Conservation (phyloP, 352 stramenopile species). For the Salisapilia sapeloensis region DNA sequence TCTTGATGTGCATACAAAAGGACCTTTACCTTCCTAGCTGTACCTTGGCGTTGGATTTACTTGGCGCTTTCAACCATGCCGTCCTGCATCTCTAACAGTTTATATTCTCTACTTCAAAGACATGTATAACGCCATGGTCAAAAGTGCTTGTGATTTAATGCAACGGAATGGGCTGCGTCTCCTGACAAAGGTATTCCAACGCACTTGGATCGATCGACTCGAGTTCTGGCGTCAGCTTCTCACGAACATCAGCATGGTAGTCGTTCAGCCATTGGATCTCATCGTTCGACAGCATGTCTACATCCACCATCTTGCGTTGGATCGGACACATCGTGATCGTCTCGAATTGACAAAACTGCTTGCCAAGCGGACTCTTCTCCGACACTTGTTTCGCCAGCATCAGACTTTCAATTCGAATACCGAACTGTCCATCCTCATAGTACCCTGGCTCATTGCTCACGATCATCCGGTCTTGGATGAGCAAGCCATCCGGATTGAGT, state of each 20-base stretch:
- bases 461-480: constrained; percentile 92
- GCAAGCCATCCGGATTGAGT: constrained; percentile 57
- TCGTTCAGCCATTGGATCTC: constrained; percentile 94
- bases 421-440: constrained; percentile 94
- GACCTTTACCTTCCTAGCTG: too few relatives aligned
- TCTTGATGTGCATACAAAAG: too few relatives aligned
- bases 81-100: too few relatives aligned
- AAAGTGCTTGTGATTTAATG: too few relatives aligned
- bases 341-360: constrained; percentile 92
- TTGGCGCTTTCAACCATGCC: too few relatives aligned
- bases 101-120: too few relatives aligned
- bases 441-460: constrained; percentile 98
- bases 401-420: constrained; percentile 98
- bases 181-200: constrained; percentile 55
- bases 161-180: constrained; percentile 42
- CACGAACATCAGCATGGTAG: constrained; percentile 86
- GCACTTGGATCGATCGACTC: constrained; percentile 23
- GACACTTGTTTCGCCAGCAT: constrained; percentile 76
- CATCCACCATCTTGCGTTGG: constrained; percentile 94
- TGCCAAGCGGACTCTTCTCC: constrained; percentile 34
- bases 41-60: too few relatives aligned
- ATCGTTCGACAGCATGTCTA: constrained; percentile 72
- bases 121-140: too few relatives aligned
- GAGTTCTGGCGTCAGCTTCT: constrained; percentile 85
- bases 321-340: constrained; percentile 97